Evolutionary conservation across 1,284 basidiomycete genomes (phyloP), one percentile per base, ranked within the genome.

Genomic region (Vanrija humicola): DNA sequence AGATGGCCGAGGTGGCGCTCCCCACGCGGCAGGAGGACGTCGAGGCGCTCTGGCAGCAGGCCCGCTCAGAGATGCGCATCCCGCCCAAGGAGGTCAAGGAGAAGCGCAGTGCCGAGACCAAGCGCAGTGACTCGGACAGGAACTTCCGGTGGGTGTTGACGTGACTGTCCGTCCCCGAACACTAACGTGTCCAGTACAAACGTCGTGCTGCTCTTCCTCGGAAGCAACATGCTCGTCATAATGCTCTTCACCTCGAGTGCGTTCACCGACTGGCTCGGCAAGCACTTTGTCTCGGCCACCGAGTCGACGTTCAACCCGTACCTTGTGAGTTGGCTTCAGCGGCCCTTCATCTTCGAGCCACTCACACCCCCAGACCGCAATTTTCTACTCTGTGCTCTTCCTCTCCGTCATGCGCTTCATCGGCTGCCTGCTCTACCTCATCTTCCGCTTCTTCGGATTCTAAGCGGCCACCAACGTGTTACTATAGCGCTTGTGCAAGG

Each of bases 101-200:
- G 75, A 87, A 90, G 68, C 84, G 90, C 52, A 86, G 87, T 67
- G 84, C 89, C n/a, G 86, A 86, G 46, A 90, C 89, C 29, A 94
- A 93, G 78, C 87, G 91, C 65, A 82, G 84, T n/a, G 91, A 95
- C 76, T 85, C 44, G 23, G 23, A 56, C 52, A 34, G 34, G 34
- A 34, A 34, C 46, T 55, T 50, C 15, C 25, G 38, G 19, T 23
- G 8, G 34, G n/a, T 19, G 21, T 23, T 2, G 21, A n/a, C 2
- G 1, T 25, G 44, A 7, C 16, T 19, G 42, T 46, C 19, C 10
- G 38, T 21, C 38, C 34, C 21, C 21, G 21, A 23, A 23, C 7
- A 5, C 51, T 52, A 43, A 47, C 38, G 3, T 21, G 8, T 0
- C 48, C 48, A 42, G 74, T 48, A 90, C 90, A 19, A 88, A 92